Percentiles rank a stretch among this genome's conserved stretches.
These are phyloP conservation scores for Syncephalastrum monosporum DNA, from an alignment of 371 early-diverging fungal genomes.

Conservation along the genomic window DNA sequence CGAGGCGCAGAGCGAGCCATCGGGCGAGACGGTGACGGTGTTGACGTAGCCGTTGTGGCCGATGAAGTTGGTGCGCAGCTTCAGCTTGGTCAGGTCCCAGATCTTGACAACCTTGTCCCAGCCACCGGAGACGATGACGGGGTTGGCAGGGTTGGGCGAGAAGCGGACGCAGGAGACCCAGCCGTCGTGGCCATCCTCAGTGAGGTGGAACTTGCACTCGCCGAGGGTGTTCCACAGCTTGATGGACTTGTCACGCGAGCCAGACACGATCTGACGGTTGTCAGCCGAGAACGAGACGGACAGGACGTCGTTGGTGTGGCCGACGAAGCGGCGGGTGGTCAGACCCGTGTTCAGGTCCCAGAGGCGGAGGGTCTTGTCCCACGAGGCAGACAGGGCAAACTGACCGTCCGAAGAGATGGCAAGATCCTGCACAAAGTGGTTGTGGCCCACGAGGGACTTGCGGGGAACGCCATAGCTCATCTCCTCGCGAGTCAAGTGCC, in stretches of 20 bases:
- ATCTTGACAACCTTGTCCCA: conserved; percentile 99
- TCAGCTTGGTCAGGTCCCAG: conserved; percentile 98
- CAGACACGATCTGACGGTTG: conserved; percentile 98
- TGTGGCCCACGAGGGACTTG: conserved; percentile 92
- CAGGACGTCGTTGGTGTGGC: conserved; percentile 96
- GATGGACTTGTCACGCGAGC: conserved; percentile 97
- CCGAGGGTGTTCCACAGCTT: conserved; percentile 99
- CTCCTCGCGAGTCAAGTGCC: conserved; percentile 91
- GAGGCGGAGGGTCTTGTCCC: conserved; percentile 98
- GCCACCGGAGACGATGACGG: conserved; percentile 96
- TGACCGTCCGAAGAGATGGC: conserved; percentile 97
- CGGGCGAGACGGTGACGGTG: conserved; percentile 98
- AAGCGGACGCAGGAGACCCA: conserved; percentile 99
- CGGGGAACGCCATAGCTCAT: conserved; percentile 89
- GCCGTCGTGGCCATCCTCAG: conserved; percentile 93
- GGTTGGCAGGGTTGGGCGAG: conserved; percentile 98
- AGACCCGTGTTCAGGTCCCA: conserved; percentile 95
- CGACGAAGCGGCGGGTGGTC: conserved; percentile 95
- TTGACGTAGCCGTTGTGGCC: conserved; percentile 98
- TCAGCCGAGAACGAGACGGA: conserved; percentile 99
- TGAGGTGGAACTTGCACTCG: conserved; percentile 97
- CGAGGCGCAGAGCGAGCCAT: conserved; percentile 99
- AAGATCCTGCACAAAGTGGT: conserved; percentile 97
- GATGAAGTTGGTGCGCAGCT: conserved; percentile 98
- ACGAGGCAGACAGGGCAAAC: conserved; percentile 96